Evolutionary conservation across 164 flowering plant genomes (phyloP).

Genomic region (Paratinospora sagittata): DNA sequence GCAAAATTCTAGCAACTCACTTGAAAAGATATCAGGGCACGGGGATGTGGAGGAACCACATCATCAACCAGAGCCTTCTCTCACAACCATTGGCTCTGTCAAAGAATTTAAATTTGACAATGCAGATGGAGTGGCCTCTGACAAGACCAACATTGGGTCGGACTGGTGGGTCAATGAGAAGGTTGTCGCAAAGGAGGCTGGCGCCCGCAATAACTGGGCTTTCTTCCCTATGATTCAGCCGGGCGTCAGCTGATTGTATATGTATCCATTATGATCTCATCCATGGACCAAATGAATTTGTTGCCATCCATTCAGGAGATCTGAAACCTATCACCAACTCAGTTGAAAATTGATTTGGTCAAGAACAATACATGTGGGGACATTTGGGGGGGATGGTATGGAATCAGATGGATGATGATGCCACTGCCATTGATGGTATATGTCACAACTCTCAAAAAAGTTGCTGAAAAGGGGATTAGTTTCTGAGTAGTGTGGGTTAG

Average conservation of each 20-base stretch:
- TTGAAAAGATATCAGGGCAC: slow-evolving; percentile 18
- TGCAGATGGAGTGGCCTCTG: slow-evolving; percentile 38
- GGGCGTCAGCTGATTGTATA: slow-evolving; percentile 51
- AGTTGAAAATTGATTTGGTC: not conserved
- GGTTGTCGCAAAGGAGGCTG: slow-evolving; percentile 41
- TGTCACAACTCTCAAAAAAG: not conserved
- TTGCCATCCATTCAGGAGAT: not conserved
- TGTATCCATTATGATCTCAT: too few relatives aligned
- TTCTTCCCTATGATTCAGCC: slow-evolving; percentile 78
- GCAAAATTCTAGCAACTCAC: slow-evolving; percentile 14
- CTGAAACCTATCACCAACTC: not conserved
- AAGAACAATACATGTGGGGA: not conserved
- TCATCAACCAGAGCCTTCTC: slow-evolving; percentile 37
- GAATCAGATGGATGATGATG: not conserved
- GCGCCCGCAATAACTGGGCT: slow-evolving; percentile 47
- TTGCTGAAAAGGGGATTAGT: not conserved
- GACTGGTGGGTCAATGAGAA: slow-evolving; percentile 79
- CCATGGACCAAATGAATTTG: not conserved
- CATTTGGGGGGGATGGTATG: not conserved
- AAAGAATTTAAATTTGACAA: slow-evolving; percentile 87
- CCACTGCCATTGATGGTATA: not conserved
- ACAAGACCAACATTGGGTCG: slow-evolving; percentile 33
- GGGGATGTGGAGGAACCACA: slow-evolving; percentile 29
- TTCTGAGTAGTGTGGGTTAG: not conserved
- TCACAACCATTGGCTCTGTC: slow-evolving; percentile 44